Evolutionary conservation across 306 rosid species (phyloP).

Genomic region (Begonia loranthoides): DNA sequence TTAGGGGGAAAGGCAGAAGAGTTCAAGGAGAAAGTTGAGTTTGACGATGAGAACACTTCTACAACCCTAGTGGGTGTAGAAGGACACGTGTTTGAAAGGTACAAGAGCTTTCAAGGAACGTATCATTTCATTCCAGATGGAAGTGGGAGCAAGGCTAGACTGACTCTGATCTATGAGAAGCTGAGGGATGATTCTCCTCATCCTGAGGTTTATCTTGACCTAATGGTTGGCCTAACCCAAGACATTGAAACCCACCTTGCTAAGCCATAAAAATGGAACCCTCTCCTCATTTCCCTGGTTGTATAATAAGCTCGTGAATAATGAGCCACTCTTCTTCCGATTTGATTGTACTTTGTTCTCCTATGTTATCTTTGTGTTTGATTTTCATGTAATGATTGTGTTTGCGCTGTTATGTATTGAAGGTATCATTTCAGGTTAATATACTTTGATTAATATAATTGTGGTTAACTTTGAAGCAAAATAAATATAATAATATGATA

Average conservation of each 20-base stretch:
- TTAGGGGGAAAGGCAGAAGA: not conserved
- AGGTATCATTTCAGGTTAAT: no score
- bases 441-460: no score
- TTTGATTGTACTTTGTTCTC: no score
- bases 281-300: not conserved
- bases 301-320: not conserved
- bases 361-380: no score
- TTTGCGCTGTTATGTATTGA: no score
- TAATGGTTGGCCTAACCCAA: not conserved
- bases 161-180: not conserved
- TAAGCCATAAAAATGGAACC: no score
- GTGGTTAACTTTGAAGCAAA: no score
- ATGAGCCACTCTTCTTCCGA: no score
- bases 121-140: not conserved
- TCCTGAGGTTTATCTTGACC: not conserved
- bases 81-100: not conserved
- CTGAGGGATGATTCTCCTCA: not conserved
- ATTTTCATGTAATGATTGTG: no score
- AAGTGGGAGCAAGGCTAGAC: not conserved
- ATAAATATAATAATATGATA: no score
- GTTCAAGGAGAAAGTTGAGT: conserved; percentile 14
- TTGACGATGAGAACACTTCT: conserved; percentile 8
- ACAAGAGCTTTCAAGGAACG: not conserved
- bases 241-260: no score
- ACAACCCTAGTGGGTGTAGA: conserved; percentile 6